Percentiles rank a stretch among this genome's conserved stretches.
Evolutionary conservation across 148 eudicot genomes (phyloP).

Genomic region (Chenopodium album): DNA sequence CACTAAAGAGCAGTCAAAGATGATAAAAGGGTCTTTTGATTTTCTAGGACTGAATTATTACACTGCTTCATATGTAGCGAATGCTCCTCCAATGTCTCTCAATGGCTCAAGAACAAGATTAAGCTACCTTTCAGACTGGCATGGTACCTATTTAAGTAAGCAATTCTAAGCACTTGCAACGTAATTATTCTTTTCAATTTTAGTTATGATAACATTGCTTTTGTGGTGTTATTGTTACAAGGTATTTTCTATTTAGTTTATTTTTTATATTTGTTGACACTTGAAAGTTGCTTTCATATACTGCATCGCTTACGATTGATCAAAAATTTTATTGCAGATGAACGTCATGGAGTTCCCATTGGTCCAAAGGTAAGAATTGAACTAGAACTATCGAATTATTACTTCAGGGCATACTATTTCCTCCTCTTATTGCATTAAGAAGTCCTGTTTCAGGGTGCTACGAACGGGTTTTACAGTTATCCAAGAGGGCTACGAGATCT

Average conservation of each 20-base stretch:
- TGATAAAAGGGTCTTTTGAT: slow-evolving; percentile 37
- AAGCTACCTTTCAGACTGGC: slow-evolving; percentile 30
- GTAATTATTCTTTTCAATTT: not conserved
- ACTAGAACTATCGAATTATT: not conserved
- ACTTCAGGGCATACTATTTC: not conserved
- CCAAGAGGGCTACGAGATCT: slow-evolving; percentile 33
- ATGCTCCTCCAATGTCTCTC: not conserved
- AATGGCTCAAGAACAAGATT: slow-evolving; percentile 9
- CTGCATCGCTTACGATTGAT: not conserved
- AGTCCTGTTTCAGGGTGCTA: slow-evolving; percentile 21
- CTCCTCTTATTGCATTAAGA: not conserved
- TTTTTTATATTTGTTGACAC: not conserved
- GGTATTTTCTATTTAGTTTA: too few relatives aligned
- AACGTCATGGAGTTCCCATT: slow-evolving; percentile 29
- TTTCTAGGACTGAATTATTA: slow-evolving; percentile 43
- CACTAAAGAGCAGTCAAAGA: slow-evolving; percentile 26
- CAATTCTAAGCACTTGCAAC: not conserved
- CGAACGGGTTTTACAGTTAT: slow-evolving; percentile 22
- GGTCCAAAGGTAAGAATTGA: slow-evolving; percentile 27
- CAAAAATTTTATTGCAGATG: slow-evolving; percentile 12
- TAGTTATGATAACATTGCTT: too few relatives aligned
- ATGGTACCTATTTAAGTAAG: slow-evolving; percentile 23
- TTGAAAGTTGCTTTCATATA: not conserved
- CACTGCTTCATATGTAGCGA: slow-evolving; percentile 28
- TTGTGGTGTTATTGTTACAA: too few relatives aligned